Conservation (phyloP, 345 rosid species). For the Pseudoturritis turrita region DNA sequence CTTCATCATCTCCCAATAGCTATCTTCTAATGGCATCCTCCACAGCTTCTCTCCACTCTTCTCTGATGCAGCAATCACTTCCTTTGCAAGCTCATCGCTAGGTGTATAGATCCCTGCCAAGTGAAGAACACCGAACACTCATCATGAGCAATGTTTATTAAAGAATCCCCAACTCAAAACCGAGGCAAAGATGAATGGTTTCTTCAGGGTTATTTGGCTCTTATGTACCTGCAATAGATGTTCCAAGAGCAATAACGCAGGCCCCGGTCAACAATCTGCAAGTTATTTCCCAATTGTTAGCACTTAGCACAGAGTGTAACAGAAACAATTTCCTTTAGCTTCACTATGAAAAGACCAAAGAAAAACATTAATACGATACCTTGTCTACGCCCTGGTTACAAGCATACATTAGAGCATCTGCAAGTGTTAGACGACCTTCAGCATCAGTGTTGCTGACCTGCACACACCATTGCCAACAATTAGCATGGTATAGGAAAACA, state of each 20-base stretch:
- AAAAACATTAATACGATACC: slow-evolving; percentile 36
- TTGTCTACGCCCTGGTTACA: slow-evolving; percentile 92
- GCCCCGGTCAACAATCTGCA: slow-evolving; percentile 91
- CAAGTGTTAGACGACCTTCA: slow-evolving; percentile 95
- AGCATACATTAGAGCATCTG: slow-evolving; percentile 89
- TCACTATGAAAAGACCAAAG: background rate
- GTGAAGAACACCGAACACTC: background rate
- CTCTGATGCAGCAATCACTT: slow-evolving; percentile 69
- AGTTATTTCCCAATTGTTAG: background rate
- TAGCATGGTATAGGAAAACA: background rate
- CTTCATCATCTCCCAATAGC: slow-evolving; percentile 97
- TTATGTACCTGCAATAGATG: slow-evolving; percentile 83
- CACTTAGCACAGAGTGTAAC: too few species aligned
- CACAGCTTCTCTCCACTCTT: slow-evolving; percentile 87
- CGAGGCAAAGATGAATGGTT: background rate
- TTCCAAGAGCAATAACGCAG: slow-evolving; percentile 83
- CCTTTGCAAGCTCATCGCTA: slow-evolving; percentile 75
- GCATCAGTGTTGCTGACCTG: slow-evolving; percentile 98
- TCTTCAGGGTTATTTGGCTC: background rate
- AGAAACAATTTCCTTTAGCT: background rate
- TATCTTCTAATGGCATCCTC: slow-evolving; percentile 97
- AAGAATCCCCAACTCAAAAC: background rate
- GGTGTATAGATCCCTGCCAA: slow-evolving; percentile 75
- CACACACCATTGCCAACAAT: slow-evolving; percentile 4
- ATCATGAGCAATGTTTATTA: background rate